Conservation (phyloP, 768 basidiomycete species). For the Podaxis mareebaensis region DNA sequence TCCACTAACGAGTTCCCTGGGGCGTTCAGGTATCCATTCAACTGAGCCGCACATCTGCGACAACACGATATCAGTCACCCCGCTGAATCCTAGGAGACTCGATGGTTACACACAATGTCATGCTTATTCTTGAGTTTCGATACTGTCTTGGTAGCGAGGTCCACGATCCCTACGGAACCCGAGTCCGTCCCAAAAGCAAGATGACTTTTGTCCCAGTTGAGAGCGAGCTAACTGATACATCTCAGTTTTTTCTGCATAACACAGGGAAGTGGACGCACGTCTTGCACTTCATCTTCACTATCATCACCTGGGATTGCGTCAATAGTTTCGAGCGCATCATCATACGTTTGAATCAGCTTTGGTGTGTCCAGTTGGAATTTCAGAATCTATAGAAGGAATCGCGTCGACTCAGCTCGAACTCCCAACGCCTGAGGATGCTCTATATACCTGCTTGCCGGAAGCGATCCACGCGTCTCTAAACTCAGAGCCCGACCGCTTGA, state of each 20-base stretch:
- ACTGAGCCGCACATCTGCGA: constrained; percentile 71
- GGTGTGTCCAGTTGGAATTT: constrained; percentile 45
- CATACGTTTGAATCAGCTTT: constrained; percentile 53
- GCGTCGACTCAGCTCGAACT: background rate
- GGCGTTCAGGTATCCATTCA: constrained; percentile 69
- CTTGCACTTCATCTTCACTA: constrained; percentile 68
- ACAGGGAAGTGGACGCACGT: constrained; percentile 5
- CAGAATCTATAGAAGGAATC: constrained; percentile 31
- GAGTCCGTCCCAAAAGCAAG: constrained; percentile 74
- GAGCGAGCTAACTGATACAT: constrained; percentile 57
- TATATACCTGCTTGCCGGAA: constrained; percentile 55
- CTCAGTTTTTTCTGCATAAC: constrained; percentile 23
- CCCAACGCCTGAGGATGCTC: background rate
- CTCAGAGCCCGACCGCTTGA: constrained; percentile 39
- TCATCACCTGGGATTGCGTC: constrained; percentile 47
- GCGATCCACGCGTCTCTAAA: constrained; percentile 64
- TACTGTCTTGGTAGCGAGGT: constrained; percentile 50
- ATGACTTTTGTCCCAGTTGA: constrained; percentile 54
- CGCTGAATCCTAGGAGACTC: background rate
- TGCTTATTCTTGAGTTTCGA: constrained; percentile 63
- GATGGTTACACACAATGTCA: constrained; percentile 50
- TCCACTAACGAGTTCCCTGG: constrained; percentile 72
- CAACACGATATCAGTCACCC: background rate
- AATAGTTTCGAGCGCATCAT: constrained; percentile 48
- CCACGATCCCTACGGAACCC: constrained; percentile 66